Conservation (phyloP, 805 yeast species). For the Jamesozyma spencerorum region DNA sequence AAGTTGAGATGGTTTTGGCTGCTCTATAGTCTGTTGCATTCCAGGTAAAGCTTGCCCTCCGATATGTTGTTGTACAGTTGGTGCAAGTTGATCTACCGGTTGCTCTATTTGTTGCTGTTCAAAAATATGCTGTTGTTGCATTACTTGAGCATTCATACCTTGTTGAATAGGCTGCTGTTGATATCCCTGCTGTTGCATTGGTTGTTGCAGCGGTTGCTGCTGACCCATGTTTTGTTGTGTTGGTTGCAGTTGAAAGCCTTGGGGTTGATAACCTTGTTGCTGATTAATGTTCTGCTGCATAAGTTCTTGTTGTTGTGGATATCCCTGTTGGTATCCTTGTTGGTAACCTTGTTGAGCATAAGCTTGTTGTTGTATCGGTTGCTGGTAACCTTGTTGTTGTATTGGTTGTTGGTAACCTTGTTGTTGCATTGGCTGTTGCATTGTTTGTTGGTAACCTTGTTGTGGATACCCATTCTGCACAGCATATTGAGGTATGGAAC, state of each 20-base stretch:
- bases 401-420: slow-evolving; percentile 7
- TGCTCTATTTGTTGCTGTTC: no score
- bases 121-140: slow-evolving; percentile 8
- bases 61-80: slow-evolving; percentile 6
- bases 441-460: slow-evolving; percentile 5
- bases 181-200: slow-evolving; percentile 7
- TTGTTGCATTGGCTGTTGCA: slow-evolving; percentile 3
- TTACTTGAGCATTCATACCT: background rate
- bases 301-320: no score
- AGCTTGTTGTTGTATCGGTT: slow-evolving; percentile 7
- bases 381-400: slow-evolving; percentile 6
- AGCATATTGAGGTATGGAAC: background rate
- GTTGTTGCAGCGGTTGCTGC: slow-evolving; percentile 4
- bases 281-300: background rate
- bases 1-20: background rate
- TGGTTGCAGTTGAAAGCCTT: background rate
- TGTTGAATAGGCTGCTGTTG: slow-evolving; percentile 5
- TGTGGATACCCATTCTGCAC: slow-evolving; percentile 3
- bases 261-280: slow-evolving; percentile 9
- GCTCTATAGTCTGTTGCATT: slow-evolving; percentile 4
- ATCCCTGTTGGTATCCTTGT: slow-evolving; percentile 4
- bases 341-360: slow-evolving; percentile 7
- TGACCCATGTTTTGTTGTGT: slow-evolving; percentile 3
- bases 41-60: background rate
- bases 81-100: no score